Conservation (phyloP, 2,329 filamentous ascomycete species). For the Tolypocladium album region DNA sequence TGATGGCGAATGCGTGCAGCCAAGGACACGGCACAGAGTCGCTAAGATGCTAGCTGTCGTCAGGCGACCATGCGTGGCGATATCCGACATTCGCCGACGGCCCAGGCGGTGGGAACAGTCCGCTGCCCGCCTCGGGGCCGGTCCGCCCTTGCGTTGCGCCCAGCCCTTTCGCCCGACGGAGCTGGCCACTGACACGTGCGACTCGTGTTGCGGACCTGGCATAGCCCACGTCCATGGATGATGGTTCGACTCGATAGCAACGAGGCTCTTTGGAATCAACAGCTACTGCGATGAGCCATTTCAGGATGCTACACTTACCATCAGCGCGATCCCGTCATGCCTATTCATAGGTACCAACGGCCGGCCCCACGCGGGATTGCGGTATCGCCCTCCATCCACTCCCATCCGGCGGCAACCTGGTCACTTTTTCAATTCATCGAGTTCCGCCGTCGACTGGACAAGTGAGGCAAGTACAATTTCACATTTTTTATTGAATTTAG, state of each 20-base stretch:
- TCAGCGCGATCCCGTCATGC: neutral
- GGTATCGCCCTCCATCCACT: neutral
- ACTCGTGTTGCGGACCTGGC: neutral
- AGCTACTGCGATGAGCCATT: neutral
- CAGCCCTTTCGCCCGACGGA: neutral
- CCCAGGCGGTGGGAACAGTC: neutral
- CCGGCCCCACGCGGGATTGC: neutral
- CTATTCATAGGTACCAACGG: neutral
- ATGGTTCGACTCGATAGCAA: neutral
- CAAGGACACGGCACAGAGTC: neutral
- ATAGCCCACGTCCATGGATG: neutral
- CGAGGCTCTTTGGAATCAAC: neutral
- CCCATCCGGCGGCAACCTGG: neutral
- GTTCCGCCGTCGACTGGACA: neutral
- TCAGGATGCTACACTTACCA: neutral
- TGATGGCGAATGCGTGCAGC: neutral
- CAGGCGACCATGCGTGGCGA: neutral
- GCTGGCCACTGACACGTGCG: neutral
- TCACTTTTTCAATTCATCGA: neutral
- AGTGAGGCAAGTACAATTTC: neutral
- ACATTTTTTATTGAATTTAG: neutral
- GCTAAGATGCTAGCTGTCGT: neutral
- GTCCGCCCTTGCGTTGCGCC: neutral
- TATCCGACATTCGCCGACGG: neutral
- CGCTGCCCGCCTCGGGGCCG: neutral